A percentile compares a stretch with the other conserved stretches of the same genome.
These are phyloP conservation scores for Nicotiana noctiflora DNA, from an alignment of 257 asterid species.

Conservation along the genomic window DNA sequence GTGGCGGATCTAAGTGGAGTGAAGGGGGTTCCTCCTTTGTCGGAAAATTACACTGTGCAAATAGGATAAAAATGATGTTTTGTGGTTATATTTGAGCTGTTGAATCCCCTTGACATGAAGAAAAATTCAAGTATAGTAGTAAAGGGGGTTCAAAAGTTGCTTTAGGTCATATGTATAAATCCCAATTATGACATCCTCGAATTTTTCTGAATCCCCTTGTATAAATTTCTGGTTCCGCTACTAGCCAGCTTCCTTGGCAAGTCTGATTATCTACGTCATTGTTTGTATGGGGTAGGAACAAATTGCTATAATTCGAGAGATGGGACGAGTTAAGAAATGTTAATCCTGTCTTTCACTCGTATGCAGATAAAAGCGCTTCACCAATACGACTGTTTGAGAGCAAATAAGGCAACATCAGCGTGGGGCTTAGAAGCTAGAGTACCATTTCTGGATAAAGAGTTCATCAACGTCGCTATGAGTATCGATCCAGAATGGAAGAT, in stretches of 20 bases:
- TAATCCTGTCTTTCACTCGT: background rate
- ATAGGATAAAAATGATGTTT: no score
- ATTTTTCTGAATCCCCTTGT: no score
- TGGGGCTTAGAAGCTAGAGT: slow-evolving; percentile 99
- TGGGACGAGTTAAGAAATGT: background rate
- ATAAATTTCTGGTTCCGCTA: no score
- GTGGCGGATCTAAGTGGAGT: no score
- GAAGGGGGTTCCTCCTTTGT: no score
- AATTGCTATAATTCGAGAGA: background rate
- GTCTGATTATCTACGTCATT: background rate
- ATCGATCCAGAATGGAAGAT: slow-evolving; percentile 88
- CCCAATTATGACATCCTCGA: no score
- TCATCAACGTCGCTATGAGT: slow-evolving; percentile 79
- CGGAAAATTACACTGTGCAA: no score
- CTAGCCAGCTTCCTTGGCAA: background rate
- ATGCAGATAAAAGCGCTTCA: slow-evolving; percentile 91
- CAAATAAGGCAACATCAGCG: slow-evolving; percentile 92
- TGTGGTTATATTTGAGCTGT: no score
- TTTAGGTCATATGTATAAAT: no score
- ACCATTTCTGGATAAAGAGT: slow-evolving; percentile 88
- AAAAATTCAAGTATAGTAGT: no score
- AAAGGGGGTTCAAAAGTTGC: no score
- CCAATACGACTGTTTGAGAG: slow-evolving; percentile 88
- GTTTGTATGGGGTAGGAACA: background rate
- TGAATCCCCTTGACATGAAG: no score